Evolutionary conservation across 129 eudicot species (phyloP), one percentile per base, ranked within the genome.

Genomic region (Flaveria robusta): DNA sequence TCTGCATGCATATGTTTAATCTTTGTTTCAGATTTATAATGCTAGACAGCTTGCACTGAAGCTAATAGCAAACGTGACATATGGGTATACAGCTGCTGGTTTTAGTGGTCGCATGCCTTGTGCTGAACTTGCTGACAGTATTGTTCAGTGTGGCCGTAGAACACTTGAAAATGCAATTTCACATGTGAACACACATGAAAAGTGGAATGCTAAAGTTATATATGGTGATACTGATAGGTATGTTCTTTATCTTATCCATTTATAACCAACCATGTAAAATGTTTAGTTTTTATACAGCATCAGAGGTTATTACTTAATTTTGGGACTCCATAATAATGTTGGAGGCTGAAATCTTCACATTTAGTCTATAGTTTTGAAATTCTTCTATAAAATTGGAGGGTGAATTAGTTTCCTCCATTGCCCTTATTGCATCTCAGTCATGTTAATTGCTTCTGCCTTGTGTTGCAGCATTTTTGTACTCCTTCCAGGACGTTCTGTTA

Each of bases 61-160:
- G 81, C 86, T 94, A 76, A 94, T 94, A 79, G 93, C 99, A 71
- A 94, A 91, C 69, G 99, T 94, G 49, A 91, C 99, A 3, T 94
- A 94, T 77, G 99, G 99, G 29, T 94, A 94, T 77, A 89, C 99
- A 64, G 99, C 97, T 71, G 99, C 99, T 84, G 99, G 99, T 81
- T 94, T 91, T 83, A 91, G 99, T 87, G 99, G 99, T n/a, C 97
- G 99, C 68, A 94, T 94, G 99, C 99, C 99, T 71, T 94, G 99
- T 74, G 99, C 99, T 82, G 99, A 91, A 83, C 93, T 94, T 64
- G 99, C 99, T 66, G 99, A 94, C 79, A 94, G 99, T 68, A 94
- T 94, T 52, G 99, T 94, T 76, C 99, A 94, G 74, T 94, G 99
- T 83, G 99, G 91, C 31, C 96, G 99, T 39, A 87, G 97, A 85